Evolutionary conservation across 805 yeast genomes (phyloP), one percentile per base, ranked within the genome.

Genomic region (Cyberlindnera mrakii): DNA sequence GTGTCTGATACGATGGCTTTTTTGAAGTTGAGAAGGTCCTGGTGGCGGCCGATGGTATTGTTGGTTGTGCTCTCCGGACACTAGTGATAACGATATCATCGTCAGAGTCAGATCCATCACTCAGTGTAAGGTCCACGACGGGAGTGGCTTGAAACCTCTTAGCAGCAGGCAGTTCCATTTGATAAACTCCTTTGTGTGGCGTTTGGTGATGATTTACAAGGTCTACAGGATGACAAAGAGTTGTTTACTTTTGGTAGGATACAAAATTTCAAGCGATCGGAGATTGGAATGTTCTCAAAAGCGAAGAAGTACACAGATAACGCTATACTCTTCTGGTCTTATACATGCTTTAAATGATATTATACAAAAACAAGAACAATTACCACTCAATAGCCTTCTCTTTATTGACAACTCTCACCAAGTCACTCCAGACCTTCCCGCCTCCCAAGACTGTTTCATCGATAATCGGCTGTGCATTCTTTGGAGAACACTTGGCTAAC

Each of bases 401-500:
- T 67, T 76, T 74, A 65, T 80, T 75, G 47, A 72, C 66, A 44
- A 68, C 68, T 62, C 98, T 67, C 44, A 87, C 73, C 51, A 78
- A 61, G 39, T 82, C 76, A 15, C 87, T 81, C 75, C 85, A 81
- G 3, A 88, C 89, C 46, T 72, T 75, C 1, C 81, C 83, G 5
- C 78, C 71, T 6, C 78, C 70, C 15, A 84, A 54, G 31, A 93
- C 72, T 10, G 95, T 80, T 52, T 88, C 85, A 41, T 87, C 85
- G 8, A 87, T 74, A 10, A 91, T 78, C 2, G 85, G 82, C 44
- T 74, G 72, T 19, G 82, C 85, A 54, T 87, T 85, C 40, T 72
- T 70, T 4, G 98, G 98, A 3, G 77, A 71, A 43, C 95, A 82
- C 47, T 91, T 73, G 1, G 95, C 99, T 58, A 87, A 67, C 97